Conservation (phyloP, 495 filamentous ascomycete species). For the Talaromyces stipitatus region DNA sequence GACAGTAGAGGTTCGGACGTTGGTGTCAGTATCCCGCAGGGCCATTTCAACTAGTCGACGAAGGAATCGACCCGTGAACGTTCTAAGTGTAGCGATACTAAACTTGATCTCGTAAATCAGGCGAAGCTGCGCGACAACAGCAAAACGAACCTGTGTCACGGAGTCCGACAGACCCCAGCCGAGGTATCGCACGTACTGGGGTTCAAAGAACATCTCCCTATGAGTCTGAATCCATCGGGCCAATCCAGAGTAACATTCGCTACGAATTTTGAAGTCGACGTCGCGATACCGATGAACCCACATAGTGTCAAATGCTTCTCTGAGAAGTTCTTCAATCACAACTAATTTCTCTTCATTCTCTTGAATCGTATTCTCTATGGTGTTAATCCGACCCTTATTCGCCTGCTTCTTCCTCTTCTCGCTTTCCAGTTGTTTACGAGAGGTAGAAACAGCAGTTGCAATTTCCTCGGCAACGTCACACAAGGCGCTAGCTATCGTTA, state of each 20-base stretch:
- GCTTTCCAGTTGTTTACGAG: slow-evolving; percentile 69
- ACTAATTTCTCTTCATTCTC: slow-evolving; percentile 58
- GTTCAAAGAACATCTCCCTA: slow-evolving; percentile 80
- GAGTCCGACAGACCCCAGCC: slow-evolving; percentile 90
- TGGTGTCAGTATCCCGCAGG: slow-evolving; percentile 66
- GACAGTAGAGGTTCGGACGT: slow-evolving; percentile 69
- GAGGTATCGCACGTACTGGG: slow-evolving; percentile 80
- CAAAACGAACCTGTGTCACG: slow-evolving; percentile 56
- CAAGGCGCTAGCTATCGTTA: slow-evolving; percentile 66
- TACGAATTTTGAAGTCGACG: slow-evolving; percentile 77
- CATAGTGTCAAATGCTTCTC: slow-evolving; percentile 78
- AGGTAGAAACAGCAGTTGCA: slow-evolving; percentile 62
- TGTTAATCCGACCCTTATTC: slow-evolving; percentile 66
- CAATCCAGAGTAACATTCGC: slow-evolving; percentile 75
- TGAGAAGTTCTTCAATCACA: slow-evolving; percentile 57
- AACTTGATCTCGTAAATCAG: slow-evolving; percentile 67
- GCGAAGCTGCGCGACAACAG: slow-evolving; percentile 73
- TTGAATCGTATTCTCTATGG: slow-evolving; percentile 59
- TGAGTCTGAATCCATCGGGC: slow-evolving; percentile 80
- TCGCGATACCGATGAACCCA: slow-evolving; percentile 95
- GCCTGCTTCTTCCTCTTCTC: slow-evolving; percentile 68
- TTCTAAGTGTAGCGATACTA: slow-evolving; percentile 67
- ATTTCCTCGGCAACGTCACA: slow-evolving; percentile 54
- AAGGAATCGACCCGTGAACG: slow-evolving; percentile 86
- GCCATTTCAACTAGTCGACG: slow-evolving; percentile 91